Conservation (phyloP, 2,329 filamentous ascomycete genomes). For the Talaromyces sp. region DNA sequence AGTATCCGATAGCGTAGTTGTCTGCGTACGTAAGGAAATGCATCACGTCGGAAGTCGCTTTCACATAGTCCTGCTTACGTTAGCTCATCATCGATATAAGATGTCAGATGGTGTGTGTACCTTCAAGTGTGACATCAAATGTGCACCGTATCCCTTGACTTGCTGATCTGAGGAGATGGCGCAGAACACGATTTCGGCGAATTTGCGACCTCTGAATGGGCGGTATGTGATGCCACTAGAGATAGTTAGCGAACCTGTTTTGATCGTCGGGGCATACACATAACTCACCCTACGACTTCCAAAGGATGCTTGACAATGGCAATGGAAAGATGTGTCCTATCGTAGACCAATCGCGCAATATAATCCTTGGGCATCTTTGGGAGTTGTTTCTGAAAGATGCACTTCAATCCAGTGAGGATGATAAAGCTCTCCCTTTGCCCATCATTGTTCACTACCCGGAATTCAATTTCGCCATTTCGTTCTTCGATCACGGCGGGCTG, state of each 20-base stretch:
- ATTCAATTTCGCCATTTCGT: conserved; percentile 90
- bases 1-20: conserved; percentile 98
- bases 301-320: conserved; percentile 96
- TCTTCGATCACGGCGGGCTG: conserved; percentile 90
- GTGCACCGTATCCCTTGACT: conserved; percentile 96
- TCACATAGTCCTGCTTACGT: conserved; percentile 72
- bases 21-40: conserved; percentile 98
- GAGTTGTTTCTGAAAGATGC: conserved; percentile 96
- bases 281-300: conserved; percentile 71
- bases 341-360: conserved; percentile 94
- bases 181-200: conserved; percentile 98
- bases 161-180: conserved; percentile 97
- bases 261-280: conserved; percentile 20
- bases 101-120: conserved; percentile 35
- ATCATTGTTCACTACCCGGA: conserved; percentile 97
- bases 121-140: conserved; percentile 97
- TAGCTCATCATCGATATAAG: conserved; percentile 5
- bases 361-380: conserved; percentile 99
- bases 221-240: conserved; percentile 89
- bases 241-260: conserved; percentile 5
- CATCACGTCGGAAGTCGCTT: conserved; percentile 94
- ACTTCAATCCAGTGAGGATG: conserved; percentile 92
- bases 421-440: conserved; percentile 83
- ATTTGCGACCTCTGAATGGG: conserved; percentile 85
- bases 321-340: conserved; percentile 92